Conservation (phyloP, 768 basidiomycete genomes). For the Mycena amicta region DNA sequence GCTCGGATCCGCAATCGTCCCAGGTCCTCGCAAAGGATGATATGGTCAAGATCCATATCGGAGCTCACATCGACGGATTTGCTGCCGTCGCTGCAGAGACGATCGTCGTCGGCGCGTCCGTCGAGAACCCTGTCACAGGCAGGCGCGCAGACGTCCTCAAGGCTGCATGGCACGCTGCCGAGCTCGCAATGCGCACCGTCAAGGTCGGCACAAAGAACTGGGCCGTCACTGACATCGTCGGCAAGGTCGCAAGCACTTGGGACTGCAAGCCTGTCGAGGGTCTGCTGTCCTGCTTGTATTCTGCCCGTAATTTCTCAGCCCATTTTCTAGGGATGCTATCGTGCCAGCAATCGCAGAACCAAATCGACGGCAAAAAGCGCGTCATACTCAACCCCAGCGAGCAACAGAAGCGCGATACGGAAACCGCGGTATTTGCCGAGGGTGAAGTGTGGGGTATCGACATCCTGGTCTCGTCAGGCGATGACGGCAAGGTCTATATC, state of each 20-base stretch:
- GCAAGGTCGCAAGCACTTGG: conserved; percentile 69
- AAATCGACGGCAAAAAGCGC: conserved; percentile 95
- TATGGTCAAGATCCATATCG: conserved; percentile 94
- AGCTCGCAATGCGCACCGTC: conserved; percentile 87
- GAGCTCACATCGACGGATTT: conserved; percentile 97
- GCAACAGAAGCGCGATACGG: conserved; percentile 82
- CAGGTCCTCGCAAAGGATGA: conserved; percentile 80
- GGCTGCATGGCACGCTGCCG: conserved; percentile 92
- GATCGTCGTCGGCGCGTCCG: conserved; percentile 80
- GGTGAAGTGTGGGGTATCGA: conserved; percentile 96
- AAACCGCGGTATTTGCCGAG: conserved; percentile 84
- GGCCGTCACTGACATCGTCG: conserved; percentile 87
- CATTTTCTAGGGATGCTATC: conserved; percentile 93
- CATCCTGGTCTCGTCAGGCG: conserved; percentile 81
- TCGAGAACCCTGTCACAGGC: conserved; percentile 76
- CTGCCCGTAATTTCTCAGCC: too few species aligned
- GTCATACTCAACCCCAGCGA: conserved; percentile 90
- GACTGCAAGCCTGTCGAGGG: conserved; percentile 95
- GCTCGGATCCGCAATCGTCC: conserved; percentile 73
- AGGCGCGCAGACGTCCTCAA: conserved; percentile 88
- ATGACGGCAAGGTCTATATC: conserved; percentile 84
- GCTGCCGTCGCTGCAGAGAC: conserved; percentile 94
- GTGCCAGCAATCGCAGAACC: conserved; percentile 91
- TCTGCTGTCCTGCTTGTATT: conserved; percentile 32
- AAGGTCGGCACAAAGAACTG: conserved; percentile 96